Conservation (phyloP, 192 early-diverging fungal genomes). For the Coemansia sp. region DNA sequence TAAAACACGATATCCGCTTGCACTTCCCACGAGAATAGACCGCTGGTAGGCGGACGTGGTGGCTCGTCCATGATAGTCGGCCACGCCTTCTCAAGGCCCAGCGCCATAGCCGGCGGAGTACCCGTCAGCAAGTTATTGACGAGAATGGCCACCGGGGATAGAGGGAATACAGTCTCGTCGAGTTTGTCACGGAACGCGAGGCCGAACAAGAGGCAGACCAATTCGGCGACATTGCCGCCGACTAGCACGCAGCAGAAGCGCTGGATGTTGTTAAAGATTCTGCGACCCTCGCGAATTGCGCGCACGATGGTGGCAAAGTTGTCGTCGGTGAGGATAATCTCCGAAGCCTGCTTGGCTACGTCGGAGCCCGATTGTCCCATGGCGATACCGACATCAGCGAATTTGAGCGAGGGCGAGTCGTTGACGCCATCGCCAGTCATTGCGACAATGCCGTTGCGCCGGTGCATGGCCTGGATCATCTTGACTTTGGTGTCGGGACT, state of each 20-base stretch:
- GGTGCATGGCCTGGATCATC: slow-evolving; percentile 91
- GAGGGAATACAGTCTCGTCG: slow-evolving; percentile 67
- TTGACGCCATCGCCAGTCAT: slow-evolving; percentile 95
- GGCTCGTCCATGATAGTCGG: slow-evolving; percentile 70
- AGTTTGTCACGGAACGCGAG: slow-evolving; percentile 67
- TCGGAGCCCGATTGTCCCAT: slow-evolving; percentile 70
- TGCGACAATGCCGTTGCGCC: slow-evolving; percentile 67
- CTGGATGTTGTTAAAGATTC: slow-evolving; percentile 77
- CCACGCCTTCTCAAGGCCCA: slow-evolving; percentile 69
- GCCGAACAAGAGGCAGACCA: slow-evolving; percentile 70
- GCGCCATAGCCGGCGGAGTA: slow-evolving; percentile 76
- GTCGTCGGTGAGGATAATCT: slow-evolving; percentile 86
- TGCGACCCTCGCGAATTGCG: slow-evolving; percentile 76
- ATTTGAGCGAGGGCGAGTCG: slow-evolving; percentile 75
- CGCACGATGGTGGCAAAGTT: slow-evolving; percentile 81
- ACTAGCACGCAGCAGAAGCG: slow-evolving; percentile 73
- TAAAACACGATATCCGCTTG: slow-evolving; percentile 69
- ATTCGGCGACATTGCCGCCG: slow-evolving; percentile 74
- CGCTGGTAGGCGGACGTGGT: slow-evolving; percentile 61
- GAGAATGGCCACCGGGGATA: slow-evolving; percentile 78
- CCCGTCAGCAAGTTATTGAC: slow-evolving; percentile 80
- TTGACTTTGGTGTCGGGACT: slow-evolving; percentile 96
- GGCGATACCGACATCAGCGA: slow-evolving; percentile 79
- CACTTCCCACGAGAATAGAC: slow-evolving; percentile 66
- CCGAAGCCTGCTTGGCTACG: slow-evolving; percentile 76